phyloP scores from a whole-genome alignment of 2,329 filamentous ascomycete genomes.

The Byssothecium circinans region DNA sequence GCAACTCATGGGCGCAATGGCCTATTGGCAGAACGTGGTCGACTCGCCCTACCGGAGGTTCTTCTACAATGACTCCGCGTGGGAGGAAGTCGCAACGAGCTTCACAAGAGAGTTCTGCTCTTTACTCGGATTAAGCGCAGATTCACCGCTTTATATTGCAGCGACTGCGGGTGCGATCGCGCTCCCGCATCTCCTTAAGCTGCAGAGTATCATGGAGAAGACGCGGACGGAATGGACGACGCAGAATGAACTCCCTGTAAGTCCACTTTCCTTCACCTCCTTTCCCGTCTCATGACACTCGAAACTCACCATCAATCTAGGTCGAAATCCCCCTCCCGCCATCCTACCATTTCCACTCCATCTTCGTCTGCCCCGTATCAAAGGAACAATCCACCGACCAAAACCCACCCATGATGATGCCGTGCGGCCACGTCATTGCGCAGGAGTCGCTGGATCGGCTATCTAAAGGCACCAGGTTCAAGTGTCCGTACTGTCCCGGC shows the following conservation, averaged over 20 bases:
- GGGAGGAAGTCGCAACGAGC: constrained; percentile 79
- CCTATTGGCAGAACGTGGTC: constrained; percentile 73
- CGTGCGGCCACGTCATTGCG: constrained; percentile 92
- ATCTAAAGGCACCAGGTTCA: constrained; percentile 78
- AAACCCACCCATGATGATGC: constrained; percentile 96
- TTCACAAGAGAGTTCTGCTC: constrained; percentile 96
- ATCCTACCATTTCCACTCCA: constrained; percentile 79
- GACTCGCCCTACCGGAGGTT: constrained; percentile 77
- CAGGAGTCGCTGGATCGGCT: constrained; percentile 79
- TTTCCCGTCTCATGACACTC: constrained; percentile 1
- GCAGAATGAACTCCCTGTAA: constrained; percentile 82
- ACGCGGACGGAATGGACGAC: constrained; percentile 96
- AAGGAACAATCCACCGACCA: constrained; percentile 93
- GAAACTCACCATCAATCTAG: no score
- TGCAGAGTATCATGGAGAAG: constrained; percentile 82
- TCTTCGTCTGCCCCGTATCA: constrained; percentile 96
- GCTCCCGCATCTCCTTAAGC: constrained; percentile 83
- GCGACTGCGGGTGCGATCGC: constrained; percentile 91
- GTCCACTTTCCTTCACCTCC: constrained; percentile 40
- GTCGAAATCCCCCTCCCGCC: constrained; percentile 68
- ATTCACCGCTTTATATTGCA: constrained; percentile 90
- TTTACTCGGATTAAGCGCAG: constrained; percentile 82
- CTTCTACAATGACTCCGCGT: constrained; percentile 75
- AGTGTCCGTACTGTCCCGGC: constrained; percentile 92
- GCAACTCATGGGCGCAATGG: constrained; percentile 77